Evolutionary conservation across 306 rosid genomes (phyloP), one percentile per base, ranked within the genome.

Genomic region (Oxytropis ochrocephala): DNA sequence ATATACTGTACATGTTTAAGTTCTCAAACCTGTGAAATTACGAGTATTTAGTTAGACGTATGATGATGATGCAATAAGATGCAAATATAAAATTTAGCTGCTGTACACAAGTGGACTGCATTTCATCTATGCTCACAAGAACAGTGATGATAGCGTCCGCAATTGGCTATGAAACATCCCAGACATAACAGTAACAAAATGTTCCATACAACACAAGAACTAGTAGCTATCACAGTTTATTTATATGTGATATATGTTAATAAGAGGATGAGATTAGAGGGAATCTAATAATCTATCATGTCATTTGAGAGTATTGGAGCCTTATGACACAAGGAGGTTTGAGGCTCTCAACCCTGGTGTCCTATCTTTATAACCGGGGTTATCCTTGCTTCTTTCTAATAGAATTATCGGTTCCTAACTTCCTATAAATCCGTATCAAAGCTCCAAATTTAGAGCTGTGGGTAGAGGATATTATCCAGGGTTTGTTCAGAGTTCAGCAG

Each of bases 21-120:
- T 47, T 33, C 78, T 85, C 88, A 89, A 58, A 79, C 90, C 96
- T 89, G 85, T 63, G 8, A 17, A 75, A 58, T 65, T 68, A 5
- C 6, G 4, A 58, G 43, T 6, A 52, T 68, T 35, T 54, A 69
- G 65, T 49, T 24, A 65, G 38, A 57, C 50, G 54, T 44, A 55
- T 47, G 12, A n/a, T 3, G 53, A 55, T 47, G 12, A n/a, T 3
- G 53, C 49, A 38, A 52, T 14, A 53, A 35, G 36, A 39, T 19
- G 52, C 43, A 43, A 65, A 16, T 32, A 39, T 21, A 36, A 62
- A 62, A 63, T 69, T 50, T 36, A 42, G 36, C 32, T 35, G 39
- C 13, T 70, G 46, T 35, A 24, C 62, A 29, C 21, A 21, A 35
- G 44, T 27, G 7, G 66, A 8, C 11, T 61, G 64, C 63, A 66